Evolutionary conservation across 2,329 filamentous ascomycete genomes (phyloP), one percentile per base, ranked within the genome.

Genomic region (Aureobasidium sp.): DNA sequence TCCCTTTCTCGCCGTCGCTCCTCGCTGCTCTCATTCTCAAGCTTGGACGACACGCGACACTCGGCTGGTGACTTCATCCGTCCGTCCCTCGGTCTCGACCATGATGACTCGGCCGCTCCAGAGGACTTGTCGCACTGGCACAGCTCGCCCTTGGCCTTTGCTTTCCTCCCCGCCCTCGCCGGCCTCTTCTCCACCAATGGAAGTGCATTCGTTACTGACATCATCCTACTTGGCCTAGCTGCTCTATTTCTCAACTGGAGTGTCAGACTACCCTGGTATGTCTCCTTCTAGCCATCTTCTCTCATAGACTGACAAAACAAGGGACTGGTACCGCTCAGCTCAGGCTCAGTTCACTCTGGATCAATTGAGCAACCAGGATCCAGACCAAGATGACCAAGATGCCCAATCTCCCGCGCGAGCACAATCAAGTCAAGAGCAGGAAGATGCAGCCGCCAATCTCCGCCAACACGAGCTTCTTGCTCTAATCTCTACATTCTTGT

Each of bases 171-270:
- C 3, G 91, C 92, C 1, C 72, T 96, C n/a, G 90, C 86, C 0
- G 93, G 92, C 0, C 76, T 95, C 53, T 78, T 97, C 62, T 95
- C 96, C 72, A 84, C 89, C 64, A 89, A 96, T 76, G 93, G 93
- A 14, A 88, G 87, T 68, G 84, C 87, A 0, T 82, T 97, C 64
- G 85, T 92, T 61, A 96, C 91, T 0, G 93, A 97, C 74, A 76
- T 96, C 31, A 87, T 94, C 68, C 79, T 97, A 37, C 77, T 97
- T 36, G 85, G 83, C 2, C 75, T 97, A 64, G 89, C 90, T 2
- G 90, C 88, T 5, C 82, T 97, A 48, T 95, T 97, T 70, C 79
- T 97, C 65, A 92, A 96, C 72, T 97, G 91, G 90, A 92, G 90
- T 53, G 88, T 97, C 47, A 87, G 90, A 62, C 80, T 94, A 67